phyloP scores from a whole-genome alignment of 441 rosid genomes.

The Gossypium trilobum region DNA sequence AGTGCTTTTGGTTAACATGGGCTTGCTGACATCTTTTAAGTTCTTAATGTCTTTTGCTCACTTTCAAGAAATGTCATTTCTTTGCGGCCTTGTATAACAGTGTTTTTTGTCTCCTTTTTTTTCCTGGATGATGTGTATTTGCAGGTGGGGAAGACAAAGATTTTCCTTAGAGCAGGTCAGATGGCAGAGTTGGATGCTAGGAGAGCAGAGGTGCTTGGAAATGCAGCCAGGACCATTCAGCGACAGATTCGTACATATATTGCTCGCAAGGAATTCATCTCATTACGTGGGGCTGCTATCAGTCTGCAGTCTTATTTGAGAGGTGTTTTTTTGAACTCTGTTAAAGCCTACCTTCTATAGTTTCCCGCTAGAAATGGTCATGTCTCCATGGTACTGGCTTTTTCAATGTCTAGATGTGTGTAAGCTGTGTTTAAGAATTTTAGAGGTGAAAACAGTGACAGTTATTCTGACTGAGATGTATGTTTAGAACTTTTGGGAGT shows the following conservation, averaged over 20 bases:
- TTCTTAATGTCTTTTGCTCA: neutral
- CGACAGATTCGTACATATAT: constrained; percentile 76
- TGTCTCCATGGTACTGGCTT: neutral
- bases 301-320: constrained; percentile 75
- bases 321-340: constrained; percentile 39
- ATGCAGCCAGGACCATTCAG: constrained; percentile 94
- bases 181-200: constrained; percentile 99
- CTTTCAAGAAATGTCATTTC: neutral
- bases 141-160: constrained; percentile 90
- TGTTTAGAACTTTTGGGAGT: neutral
- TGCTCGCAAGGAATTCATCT: constrained; percentile 78
- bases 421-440: neutral
- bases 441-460: neutral
- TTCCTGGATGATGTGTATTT: constrained; percentile 11
- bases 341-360: neutral
- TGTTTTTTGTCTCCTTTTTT: neutral
- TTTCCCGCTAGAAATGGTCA: constrained; percentile 10
- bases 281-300: constrained; percentile 72
- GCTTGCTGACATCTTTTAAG: neutral
- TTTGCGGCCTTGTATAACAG: neutral
- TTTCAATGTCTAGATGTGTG: neutral
- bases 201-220: constrained; percentile 97
- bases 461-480: neutral
- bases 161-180: constrained; percentile 99
- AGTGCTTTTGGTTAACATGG: neutral